These are phyloP conservation scores for Aspergillus udagawae DNA, from an alignment of 2,329 filamentous ascomycete genomes.

Conservation along the genomic window DNA sequence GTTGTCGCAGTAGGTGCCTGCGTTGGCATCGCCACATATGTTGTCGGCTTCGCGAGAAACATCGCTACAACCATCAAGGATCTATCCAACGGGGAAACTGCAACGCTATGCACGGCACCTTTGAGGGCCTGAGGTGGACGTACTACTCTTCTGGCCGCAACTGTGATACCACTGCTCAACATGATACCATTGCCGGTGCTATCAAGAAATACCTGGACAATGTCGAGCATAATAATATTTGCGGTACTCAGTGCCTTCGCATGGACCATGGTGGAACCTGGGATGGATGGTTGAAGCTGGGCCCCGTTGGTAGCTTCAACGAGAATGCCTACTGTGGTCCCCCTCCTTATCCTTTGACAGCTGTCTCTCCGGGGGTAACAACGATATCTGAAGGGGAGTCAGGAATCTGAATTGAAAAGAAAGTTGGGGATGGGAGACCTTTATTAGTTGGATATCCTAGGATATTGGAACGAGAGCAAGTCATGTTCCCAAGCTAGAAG, in stretches of 20 bases:
- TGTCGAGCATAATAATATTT: constrained; percentile 1
- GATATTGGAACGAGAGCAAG: no score
- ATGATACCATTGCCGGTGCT: constrained; percentile 1
- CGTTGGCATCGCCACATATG: neutral
- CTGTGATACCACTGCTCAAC: constrained; percentile 7
- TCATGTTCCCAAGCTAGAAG: no score
- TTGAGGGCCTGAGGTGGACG: constrained; percentile 1
- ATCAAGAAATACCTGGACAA: constrained; percentile 3
- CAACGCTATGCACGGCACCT: constrained; percentile 1
- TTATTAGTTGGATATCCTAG: no score
- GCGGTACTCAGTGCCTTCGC: constrained; percentile 5
- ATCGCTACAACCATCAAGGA: neutral
- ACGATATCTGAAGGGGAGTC: neutral
- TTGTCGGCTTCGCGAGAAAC: neutral
- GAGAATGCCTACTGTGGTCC: constrained; percentile 6
- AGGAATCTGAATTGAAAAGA: no score
- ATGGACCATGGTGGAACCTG: constrained; percentile 2
- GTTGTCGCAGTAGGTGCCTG: neutral
- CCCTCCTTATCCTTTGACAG: neutral
- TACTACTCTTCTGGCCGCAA: constrained; percentile 2
- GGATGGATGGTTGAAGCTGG: constrained; percentile 10
- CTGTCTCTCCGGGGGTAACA: neutral
- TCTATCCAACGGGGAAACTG: neutral
- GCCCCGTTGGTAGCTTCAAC: neutral
- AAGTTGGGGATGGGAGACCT: no score